Base-by-base conservation (phyloP, 2,329 filamentous ascomycete genomes). In the Ambrosiella beaveri region DNA sequence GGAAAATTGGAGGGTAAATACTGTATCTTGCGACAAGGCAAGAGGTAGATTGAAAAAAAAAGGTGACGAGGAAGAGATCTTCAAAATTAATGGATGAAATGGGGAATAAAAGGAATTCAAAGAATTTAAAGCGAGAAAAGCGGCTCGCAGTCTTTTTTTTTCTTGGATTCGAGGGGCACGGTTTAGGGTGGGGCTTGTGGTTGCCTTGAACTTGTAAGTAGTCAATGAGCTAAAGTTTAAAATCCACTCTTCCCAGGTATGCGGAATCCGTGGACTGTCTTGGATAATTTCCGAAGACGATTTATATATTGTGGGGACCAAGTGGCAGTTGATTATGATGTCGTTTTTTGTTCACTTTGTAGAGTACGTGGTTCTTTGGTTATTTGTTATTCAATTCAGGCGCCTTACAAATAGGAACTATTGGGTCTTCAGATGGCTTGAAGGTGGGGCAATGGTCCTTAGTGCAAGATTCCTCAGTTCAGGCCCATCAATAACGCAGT, bases 21-120 rank as follows among this genome's bases (percentile, higher is more conserved):
- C 40, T 39, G 39, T 36, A 47, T 35, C 2, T 7, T 35, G 17
- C 8, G 19, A 51, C 17, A 36, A n/a, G 27, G 36, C 45, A 36
- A 58, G 36, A 35, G 39, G 17, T 40, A 39, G 13, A 27, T 12
- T 41, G 54, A 47, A 58, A 47, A 50, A 50, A 39, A 54, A 57
- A 27, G 27, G 27, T 4, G 19, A 27, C 19, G 27, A 27, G 27
- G 27, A 27, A 45, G 27, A 59, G 53, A 49, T 58, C 41, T 47
- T 44, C 51, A 12, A 57, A 54, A 54, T 38, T 7, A 45, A 50
- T 56, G 38, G 45, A 40, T 40, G 51, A 45, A 49, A 50, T 51
- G 44, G 12, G 44, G 49, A 52, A 58, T 51, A 51, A 51, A 51
- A 36, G 47, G 47, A 51, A 51, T 51, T 51, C 47, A 35, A 51